Evolutionary conservation across 768 basidiomycete species (phyloP), one percentile per base, ranked within the genome.

Genomic region (Lenzites betulinus): DNA sequence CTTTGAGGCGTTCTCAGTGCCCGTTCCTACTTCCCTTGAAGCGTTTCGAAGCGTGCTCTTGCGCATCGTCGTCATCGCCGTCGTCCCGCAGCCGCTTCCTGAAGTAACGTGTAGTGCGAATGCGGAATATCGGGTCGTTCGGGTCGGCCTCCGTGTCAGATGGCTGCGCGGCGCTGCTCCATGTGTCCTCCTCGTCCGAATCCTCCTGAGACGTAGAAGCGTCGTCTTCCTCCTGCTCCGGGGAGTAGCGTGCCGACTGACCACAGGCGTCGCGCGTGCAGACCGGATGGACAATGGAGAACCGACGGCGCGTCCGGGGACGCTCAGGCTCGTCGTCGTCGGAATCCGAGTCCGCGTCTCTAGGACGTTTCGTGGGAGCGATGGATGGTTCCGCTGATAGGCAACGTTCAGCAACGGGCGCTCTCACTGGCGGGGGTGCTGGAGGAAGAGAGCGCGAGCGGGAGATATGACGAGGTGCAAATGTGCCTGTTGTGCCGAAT

Each of bases 161-260:
- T 12, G 48, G 25, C 48, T 58, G 56, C 25, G 56, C 48, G 7
- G 56, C 28, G 12, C 4, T 50, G 56, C 56, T 58, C 56, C 56
- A 58, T 8, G 38, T 20, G 47, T 43, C 56, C 28, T 58, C 56
- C 15, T 50, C 39, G 15, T 58, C 47, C 4, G 48, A 48, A n/a
- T n/a, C n/a, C n/a, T n/a, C n/a, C n/a, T n/a, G 16, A 1, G 49
- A 26, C n/a, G n/a, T n/a, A n/a, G 28, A 39, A 13, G 36, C 11
- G 7, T 36, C n/a, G 13, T 16, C 22, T 8, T 12, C 30, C 16
- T 47, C 33, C 13, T n/a, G 41, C 35, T 44, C 13, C 39, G 47
- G 16, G 22, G 23, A 18, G 36, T 46, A 0, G 41, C 36, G 25
- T 56, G 25, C 26, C 36, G 20, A 1, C 38, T 39, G 28, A 58